Conservation (phyloP, 2,329 filamentous ascomycete genomes). For the Pseudogymnoascus sp. region DNA sequence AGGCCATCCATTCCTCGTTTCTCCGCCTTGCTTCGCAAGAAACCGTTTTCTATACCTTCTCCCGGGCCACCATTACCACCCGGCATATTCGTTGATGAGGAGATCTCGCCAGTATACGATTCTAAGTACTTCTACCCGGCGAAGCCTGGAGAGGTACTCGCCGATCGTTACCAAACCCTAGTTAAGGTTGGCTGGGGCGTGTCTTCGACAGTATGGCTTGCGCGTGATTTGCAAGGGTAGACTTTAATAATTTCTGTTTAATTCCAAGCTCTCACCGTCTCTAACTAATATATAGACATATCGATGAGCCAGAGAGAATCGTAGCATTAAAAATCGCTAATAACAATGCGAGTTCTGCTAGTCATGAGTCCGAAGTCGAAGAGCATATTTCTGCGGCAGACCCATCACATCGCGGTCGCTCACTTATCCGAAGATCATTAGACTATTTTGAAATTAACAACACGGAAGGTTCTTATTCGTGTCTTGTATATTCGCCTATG, state of each 20-base stretch:
- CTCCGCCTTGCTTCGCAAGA: not conserved
- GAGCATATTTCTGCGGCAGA: not conserved
- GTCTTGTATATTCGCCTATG: not conserved
- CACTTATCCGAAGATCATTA: not conserved
- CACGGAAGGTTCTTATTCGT: not conserved
- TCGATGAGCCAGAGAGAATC: not conserved
- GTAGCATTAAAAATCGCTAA: not conserved
- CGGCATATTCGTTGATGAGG: constrained; percentile 23
- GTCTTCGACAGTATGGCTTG: constrained; percentile 35
- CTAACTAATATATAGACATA: not conserved
- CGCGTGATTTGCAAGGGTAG: constrained; percentile 23
- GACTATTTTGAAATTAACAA: not conserved
- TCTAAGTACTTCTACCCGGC: constrained; percentile 19
- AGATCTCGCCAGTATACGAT: constrained; percentile 26
- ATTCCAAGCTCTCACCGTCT: not conserved
- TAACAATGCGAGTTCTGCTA: not conserved
- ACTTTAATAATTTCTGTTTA: not conserved
- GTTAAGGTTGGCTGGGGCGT: constrained; percentile 34
- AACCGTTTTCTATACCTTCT: not conserved
- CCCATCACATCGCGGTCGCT: not conserved
- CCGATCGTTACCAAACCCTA: constrained; percentile 29
- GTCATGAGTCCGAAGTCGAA: not conserved
- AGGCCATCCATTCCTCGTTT: not conserved
- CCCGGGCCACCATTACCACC: constrained; percentile 6
- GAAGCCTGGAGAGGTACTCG: constrained; percentile 24